Evolutionary conservation across 495 filamentous ascomycete species (phyloP), one percentile per base, ranked within the genome.

Genomic region (Lasiosphaeria miniovina): DNA sequence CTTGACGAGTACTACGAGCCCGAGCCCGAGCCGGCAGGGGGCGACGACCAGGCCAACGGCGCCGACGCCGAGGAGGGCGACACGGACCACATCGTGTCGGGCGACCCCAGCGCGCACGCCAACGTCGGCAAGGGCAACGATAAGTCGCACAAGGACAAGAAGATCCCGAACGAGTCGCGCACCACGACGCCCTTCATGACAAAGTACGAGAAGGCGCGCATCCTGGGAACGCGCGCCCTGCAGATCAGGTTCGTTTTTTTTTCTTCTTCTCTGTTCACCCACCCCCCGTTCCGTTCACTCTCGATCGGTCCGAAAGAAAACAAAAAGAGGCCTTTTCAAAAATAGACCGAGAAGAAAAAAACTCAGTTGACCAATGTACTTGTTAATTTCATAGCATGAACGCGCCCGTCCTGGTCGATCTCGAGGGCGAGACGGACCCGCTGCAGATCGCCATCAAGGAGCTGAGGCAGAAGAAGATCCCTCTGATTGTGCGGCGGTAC

Each of bases 111-210:
- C 55, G 86, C 89, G 43, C 83, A 84, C 24, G 85, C 84, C 15
- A 82, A 80, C 51, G 70, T 66, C 54, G 72, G 73, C 48, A 82
- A 78, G 59, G 72, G 73, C 33, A 71, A 66, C 49, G 77, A 77
- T 34, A 80, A 77, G 67, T 87, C 85, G 62, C 73, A 85, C 61
- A 90, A 90, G 70, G 88, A 91, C 71, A 97, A 94, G 81, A 93
- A 89, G 76, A 89, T 98, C 48, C 84, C 91, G 36, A 88, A 90
- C 62, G 91, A 96, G 55, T 82, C 94, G 78, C 85, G 94, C 64
- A 87, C 84, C 6, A 98, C 95, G 2, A 98, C 94, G 48, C 95
- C 94, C 5, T 98, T 96, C 80, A 95, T 98, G 92, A 98, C 94
- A 65, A 98, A 98, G 77, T 98, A 98, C 76, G 94, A 98, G 82